Evolutionary conservation across 2,329 filamentous ascomycete species (phyloP).

Genomic region (Fusarium continuum): DNA sequence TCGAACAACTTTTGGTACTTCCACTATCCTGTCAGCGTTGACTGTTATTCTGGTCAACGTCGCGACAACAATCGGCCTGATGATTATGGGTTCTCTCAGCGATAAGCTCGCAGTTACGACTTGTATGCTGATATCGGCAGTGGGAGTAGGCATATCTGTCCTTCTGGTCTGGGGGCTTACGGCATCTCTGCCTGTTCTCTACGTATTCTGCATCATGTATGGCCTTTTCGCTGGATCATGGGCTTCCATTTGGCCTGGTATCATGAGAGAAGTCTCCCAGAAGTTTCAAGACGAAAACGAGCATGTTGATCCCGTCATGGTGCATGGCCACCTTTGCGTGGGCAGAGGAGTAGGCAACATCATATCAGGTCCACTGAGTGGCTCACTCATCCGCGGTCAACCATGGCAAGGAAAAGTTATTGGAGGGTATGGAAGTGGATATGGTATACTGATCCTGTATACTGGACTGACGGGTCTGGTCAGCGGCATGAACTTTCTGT

Average conservation of each 20-base stretch:
- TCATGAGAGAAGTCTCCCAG: slow-evolving; percentile 52
- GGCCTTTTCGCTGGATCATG: slow-evolving; percentile 70
- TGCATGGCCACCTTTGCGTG: slow-evolving; percentile 63
- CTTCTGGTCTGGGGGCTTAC: slow-evolving; percentile 68
- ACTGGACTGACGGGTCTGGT: slow-evolving; percentile 52
- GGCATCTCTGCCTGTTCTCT: slow-evolving; percentile 59
- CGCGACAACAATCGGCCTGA: slow-evolving; percentile 62
- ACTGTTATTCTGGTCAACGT: slow-evolving; percentile 65
- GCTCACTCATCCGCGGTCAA: slow-evolving; percentile 55
- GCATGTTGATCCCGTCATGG: slow-evolving; percentile 55
- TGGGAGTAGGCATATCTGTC: slow-evolving; percentile 61
- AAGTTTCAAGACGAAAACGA: slow-evolving; percentile 14
- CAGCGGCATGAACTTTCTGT: slow-evolving; percentile 30
- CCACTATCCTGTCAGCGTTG: slow-evolving; percentile 57
- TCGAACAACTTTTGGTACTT: slow-evolving; percentile 53
- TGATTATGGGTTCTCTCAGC: slow-evolving; percentile 53
- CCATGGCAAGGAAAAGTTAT: slow-evolving; percentile 52
- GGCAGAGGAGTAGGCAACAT: slow-evolving; percentile 68
- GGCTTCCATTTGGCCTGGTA: slow-evolving; percentile 65
- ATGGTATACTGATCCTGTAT: slow-evolving; percentile 64
- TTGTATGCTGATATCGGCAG: slow-evolving; percentile 62
- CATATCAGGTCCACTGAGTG: slow-evolving; percentile 62
- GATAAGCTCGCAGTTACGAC: slow-evolving; percentile 59
- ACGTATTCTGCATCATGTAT: slow-evolving; percentile 68
- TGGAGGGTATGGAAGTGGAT: slow-evolving; percentile 60